Evolutionary conservation across 2,329 filamentous ascomycete species (phyloP).

Genomic region (Colletotrichum coccodes): DNA sequence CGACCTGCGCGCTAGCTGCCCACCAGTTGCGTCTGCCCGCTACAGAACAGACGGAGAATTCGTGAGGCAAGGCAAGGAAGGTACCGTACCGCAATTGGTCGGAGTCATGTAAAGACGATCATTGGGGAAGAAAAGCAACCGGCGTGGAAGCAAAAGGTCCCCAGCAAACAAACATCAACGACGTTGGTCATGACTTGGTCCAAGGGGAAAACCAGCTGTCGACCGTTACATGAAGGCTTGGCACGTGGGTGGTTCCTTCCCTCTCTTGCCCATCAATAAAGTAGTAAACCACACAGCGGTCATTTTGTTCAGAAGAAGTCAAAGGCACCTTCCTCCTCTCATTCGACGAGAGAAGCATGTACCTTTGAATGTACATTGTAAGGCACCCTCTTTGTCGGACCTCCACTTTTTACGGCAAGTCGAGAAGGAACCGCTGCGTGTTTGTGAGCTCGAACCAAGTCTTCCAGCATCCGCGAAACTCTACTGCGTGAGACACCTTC

Average conservation of each 20-base stretch:
- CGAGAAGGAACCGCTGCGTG: not conserved
- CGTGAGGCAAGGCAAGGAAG: not conserved
- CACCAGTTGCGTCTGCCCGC: not conserved
- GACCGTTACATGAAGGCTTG: not conserved
- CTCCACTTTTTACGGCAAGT: constrained; percentile 17
- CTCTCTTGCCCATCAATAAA: too few species aligned
- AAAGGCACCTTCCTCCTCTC: not conserved
- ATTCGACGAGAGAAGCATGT: not conserved
- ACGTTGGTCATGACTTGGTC: not conserved
- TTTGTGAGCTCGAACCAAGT: not conserved
- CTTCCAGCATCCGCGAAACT: not conserved
- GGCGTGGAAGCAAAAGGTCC: constrained; percentile 3
- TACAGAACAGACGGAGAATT: constrained; percentile 1
- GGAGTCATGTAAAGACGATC: constrained; percentile 25
- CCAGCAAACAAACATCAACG: not conserved
- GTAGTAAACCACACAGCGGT: too few species aligned
- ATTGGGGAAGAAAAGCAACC: constrained; percentile 17
- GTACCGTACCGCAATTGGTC: not conserved
- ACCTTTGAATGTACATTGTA: not conserved
- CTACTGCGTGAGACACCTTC: not conserved
- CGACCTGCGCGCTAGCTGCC: not conserved
- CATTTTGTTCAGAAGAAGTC: not conserved
- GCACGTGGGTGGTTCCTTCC: not conserved
- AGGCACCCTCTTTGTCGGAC: constrained; percentile 13
- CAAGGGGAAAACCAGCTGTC: not conserved